Base-by-base conservation (phyloP, 495 filamentous ascomycete species). In the Massariosphaeria phaeospora region DNA sequence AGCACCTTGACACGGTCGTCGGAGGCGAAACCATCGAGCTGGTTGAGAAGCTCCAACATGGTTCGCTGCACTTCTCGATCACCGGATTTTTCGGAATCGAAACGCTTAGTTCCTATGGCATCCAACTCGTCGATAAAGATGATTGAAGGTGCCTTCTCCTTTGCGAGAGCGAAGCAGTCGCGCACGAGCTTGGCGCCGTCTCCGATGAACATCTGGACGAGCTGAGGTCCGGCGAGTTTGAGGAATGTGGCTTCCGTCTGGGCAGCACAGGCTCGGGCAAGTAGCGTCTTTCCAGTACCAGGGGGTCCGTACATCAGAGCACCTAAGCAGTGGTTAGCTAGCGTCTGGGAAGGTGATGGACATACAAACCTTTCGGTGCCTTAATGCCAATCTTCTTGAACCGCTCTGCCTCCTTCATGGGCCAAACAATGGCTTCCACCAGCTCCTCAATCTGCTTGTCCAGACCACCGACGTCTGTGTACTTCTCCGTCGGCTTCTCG, bases 341-440 rank as follows among this genome's bases (percentile, higher is more conserved):
- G 18, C 52, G 24, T 8, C 27, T 26, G 36, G 40, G 40, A n/a
- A 36, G 10, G 25, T 40, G 15, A 23, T 30, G 20, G 18, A 42
- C 18, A 17, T 11, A 23, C 70, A 52, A 82, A 96, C 93, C 93
- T 72, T 99, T 99, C 7, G 93, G 93, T n/a, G 93, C 90, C 76
- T 99, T 99, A 76, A 99, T 97, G 56, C 93, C 93, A 57, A 99
- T 94, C 79, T 95, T 96, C 80, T 95, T 97, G 75, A 99, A 99
- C 41, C 89, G 79, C 63, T 97, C 94, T 5, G 93, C 90, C 75
- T 97, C 90, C 79, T 97, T 96, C 93, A 99, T 99, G 6, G 93
- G 93, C 94, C 89, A 95, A 42, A 99, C 93, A 24, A 99, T 91
- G 51, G 93, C 93, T 71, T 99, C 93, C n/a, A 99, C 89, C 34